Evolutionary conservation across 352 stramenopile genomes (phyloP), one percentile per base, ranked within the genome.

Genomic region (Nothophytophthora sp.): DNA sequence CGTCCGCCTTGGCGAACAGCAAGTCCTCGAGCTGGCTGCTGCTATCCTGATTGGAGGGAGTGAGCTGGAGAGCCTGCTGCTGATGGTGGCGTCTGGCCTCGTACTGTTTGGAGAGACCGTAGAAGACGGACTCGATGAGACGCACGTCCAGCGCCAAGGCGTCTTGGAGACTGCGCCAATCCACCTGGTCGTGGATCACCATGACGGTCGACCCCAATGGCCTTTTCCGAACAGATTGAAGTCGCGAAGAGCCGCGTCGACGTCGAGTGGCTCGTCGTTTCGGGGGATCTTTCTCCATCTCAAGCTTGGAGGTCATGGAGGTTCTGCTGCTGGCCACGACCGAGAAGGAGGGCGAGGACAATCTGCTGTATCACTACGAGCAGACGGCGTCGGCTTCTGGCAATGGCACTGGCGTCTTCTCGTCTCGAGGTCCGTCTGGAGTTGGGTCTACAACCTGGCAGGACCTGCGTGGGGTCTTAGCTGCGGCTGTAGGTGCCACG

Each of bases 291-390:
- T n/a, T n/a, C n/a, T n/a, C n/a, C n/a, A n/a, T n/a, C n/a, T n/a
- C n/a, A 4, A 12, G 29, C 4, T n/a, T 57, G 25, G 29, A 40
- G 8, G 44, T 37, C 20, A 82, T 86, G 63, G 69, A 82, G 50
- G 42, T 86, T 25, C 35, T 88, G 43, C 40, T 88, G 33, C 61
- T 90, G 16, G 75, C 86, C 44, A 88, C 77, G 53, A 76, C 61
- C 0, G 67, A 88, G 59, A 78, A 76, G 20, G 80, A 90, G 55
- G 80, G 76, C 22, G 73, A 90, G 53, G 77, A 86, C 63, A 90
- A 88, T 30, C 55, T 53, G 18, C 63, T 90, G 19, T 75, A 86
- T 39, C 74, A 81, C 40, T 72, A 56, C 19, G 39, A 44, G 7
- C 45, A 56, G 8, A n/a, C 32, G 0, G 28, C 19, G 12, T 13